Percentiles rank a stretch among this genome's conserved stretches.
Conservation (phyloP, 2,329 filamentous ascomycete genomes). For the Monilinia fructigena region DNA sequence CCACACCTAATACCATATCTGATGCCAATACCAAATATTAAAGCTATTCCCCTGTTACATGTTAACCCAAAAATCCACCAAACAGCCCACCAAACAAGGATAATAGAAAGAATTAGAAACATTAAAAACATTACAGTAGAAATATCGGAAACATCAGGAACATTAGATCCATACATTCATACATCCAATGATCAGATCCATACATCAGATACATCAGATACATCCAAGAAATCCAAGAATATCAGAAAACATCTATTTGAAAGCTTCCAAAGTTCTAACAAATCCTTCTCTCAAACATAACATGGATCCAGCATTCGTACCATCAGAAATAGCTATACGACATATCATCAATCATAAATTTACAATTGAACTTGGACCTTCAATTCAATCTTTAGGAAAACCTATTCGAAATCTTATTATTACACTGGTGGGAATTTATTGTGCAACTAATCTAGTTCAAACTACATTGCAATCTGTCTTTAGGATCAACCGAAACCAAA, state of each 20-base stretch:
- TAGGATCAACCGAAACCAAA: constrained; percentile 20
- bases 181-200: too few relatives aligned
- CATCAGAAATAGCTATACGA: constrained; percentile 45
- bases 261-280: too few relatives aligned
- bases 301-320: constrained; percentile 43
- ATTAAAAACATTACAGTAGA: too few relatives aligned
- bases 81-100: constrained; percentile 8
- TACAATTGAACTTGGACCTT: constrained; percentile 51
- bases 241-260: too few relatives aligned
- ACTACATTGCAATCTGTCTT: constrained; percentile 38
- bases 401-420: constrained; percentile 52
- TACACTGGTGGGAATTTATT: constrained; percentile 46
- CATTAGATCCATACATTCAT: too few relatives aligned
- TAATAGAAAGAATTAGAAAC: neutral
- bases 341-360: constrained; percentile 51
- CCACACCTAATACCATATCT: too few relatives aligned
- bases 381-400: constrained; percentile 48
- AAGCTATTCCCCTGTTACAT: constrained; percentile 12
- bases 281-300: neutral
- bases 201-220: neutral
- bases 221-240: neutral
- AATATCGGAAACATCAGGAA: too few relatives aligned
- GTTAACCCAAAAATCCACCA: neutral
- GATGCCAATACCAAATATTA: neutral
- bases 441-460: constrained; percentile 44